Conservation (phyloP, 345 rosid genomes). For the Linum tenue region DNA sequence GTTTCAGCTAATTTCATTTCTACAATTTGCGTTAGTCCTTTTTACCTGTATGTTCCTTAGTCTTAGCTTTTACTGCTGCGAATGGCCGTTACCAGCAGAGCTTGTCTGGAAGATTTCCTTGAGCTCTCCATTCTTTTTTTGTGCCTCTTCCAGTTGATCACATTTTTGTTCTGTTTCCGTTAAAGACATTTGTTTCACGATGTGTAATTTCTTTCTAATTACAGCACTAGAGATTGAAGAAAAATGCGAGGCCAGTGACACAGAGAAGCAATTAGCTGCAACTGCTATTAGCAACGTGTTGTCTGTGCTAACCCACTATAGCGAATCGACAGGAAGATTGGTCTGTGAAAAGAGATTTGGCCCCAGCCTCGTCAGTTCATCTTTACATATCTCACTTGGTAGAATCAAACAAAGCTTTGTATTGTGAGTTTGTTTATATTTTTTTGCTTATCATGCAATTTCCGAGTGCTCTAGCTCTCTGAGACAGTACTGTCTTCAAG, state of each 20-base stretch:
- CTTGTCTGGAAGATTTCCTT: no score
- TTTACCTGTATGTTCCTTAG: no score
- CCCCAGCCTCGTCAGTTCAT: conserved; percentile 44
- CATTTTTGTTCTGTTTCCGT: not conserved
- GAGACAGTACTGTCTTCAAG: conserved; percentile 19
- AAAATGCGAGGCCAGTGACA: conserved; percentile 63
- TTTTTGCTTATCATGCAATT: not conserved
- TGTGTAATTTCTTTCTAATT: conserved; percentile 14
- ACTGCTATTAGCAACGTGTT: conserved; percentile 44
- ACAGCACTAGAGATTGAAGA: conserved; percentile 53
- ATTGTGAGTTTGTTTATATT: conserved; percentile 74
- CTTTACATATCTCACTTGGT: conserved; percentile 83
- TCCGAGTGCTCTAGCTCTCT: conserved; percentile 7
- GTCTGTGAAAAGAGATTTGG: conserved; percentile 53
- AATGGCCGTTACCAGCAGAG: no score
- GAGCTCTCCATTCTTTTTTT: no score
- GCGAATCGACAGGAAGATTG: conserved; percentile 50
- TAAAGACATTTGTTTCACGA: not conserved
- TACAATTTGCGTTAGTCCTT: no score
- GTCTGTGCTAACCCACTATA: conserved; percentile 56
- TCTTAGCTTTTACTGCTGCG: no score
- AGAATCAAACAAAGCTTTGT: conserved; percentile 99
- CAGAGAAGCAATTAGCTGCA: conserved; percentile 52
- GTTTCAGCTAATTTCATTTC: no score
- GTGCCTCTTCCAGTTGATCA: not conserved